Evolutionary conservation across 2,329 filamentous ascomycete genomes (phyloP), one percentile per base, ranked within the genome.

Genomic region (Neoscytalidium dimidiatum): DNA sequence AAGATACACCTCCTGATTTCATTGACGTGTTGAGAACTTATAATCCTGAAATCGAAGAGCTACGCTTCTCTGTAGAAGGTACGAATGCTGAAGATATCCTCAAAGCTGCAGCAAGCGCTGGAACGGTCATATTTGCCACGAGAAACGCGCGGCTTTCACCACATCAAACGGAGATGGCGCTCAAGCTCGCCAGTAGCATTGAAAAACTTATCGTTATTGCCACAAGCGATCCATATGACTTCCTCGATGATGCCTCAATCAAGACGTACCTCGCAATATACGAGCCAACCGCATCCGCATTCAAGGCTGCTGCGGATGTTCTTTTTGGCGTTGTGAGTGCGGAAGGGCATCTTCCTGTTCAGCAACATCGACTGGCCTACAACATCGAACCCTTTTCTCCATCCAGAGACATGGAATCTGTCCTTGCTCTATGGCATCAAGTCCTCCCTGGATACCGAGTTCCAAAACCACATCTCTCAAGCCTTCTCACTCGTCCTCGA

Each of bases 171-270:
- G 26, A 43, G 1, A 57, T 64, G 43, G 62, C 51, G 2, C 1
- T 6, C 6, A 21, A 26, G 9, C 6, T 62, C 13, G 29, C 58
- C 7, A 14, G n/a, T 2, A 11, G 21, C 2, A 23, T 28, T 4
- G 9, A 43, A 14, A 35, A 35, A 4, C 38, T 57, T 28, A 33
- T 64, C 6, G 62, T 58, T 13, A 23, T 64, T 23, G 62, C 62
- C 4, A 64, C 62, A 17, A 58, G 62, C 29, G 62, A 64, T 49
- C 62, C 62, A 6, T 64, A 64, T n/a, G 62, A 64, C n/a, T 64
- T 64, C 17, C 62, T 64, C 7, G 19, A 29, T 7, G 43, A 49
- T 17, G 51, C 38, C 3, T 7, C 1, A 1, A 29, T 64, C 13
- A 28, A 43, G 4, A 64, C 21, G 7, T 64, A 64, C 19, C 13